Evolutionary conservation across 2,329 filamentous ascomycete genomes (phyloP).

Genomic region (Coniella lustricola): DNA sequence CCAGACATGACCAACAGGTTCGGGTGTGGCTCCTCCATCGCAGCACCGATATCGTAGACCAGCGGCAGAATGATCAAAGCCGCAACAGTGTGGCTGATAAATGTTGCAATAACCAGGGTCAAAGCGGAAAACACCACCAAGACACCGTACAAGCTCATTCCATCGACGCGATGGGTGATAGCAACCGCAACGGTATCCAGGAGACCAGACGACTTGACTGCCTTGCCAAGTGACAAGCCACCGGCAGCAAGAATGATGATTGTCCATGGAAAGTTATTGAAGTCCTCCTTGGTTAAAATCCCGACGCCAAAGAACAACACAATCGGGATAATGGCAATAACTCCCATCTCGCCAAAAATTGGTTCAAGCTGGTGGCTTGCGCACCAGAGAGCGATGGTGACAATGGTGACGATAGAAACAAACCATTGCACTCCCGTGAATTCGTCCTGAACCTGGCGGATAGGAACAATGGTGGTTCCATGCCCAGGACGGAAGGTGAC

Average conservation of each 20-base stretch:
- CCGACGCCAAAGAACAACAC: slow-evolving; percentile 95
- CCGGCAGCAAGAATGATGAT: slow-evolving; percentile 98
- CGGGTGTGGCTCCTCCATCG: slow-evolving; percentile 84
- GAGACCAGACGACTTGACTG: slow-evolving; percentile 87
- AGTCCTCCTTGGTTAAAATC: slow-evolving; percentile 96
- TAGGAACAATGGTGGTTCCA: slow-evolving; percentile 84
- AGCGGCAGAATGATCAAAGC: slow-evolving; percentile 91
- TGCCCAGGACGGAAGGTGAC: slow-evolving; percentile 77
- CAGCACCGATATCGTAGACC: slow-evolving; percentile 75
- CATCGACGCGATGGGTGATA: slow-evolving; percentile 68
- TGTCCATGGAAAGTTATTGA: slow-evolving; percentile 99
- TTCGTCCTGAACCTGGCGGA: slow-evolving; percentile 79
- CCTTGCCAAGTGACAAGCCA: slow-evolving; percentile 84
- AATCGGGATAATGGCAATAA: slow-evolving; percentile 92
- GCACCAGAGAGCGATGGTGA: slow-evolving; percentile 89
- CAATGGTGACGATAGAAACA: slow-evolving; percentile 73
- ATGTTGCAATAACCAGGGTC: slow-evolving; percentile 90
- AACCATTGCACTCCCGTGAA: slow-evolving; percentile 92
- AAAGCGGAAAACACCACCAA: slow-evolving; percentile 77
- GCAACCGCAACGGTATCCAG: slow-evolving; percentile 76
- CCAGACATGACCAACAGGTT: slow-evolving; percentile 93
- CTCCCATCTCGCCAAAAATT: slow-evolving; percentile 95
- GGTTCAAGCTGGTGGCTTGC: slow-evolving; percentile 80
- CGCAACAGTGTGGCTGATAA: slow-evolving; percentile 95
- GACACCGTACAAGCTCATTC: slow-evolving; percentile 77